A percentile compares a stretch with the other conserved stretches of the same genome.
These are phyloP conservation scores for Diaporthe velutina DNA, from an alignment of 2,329 filamentous ascomycete species.

Conservation along the genomic window DNA sequence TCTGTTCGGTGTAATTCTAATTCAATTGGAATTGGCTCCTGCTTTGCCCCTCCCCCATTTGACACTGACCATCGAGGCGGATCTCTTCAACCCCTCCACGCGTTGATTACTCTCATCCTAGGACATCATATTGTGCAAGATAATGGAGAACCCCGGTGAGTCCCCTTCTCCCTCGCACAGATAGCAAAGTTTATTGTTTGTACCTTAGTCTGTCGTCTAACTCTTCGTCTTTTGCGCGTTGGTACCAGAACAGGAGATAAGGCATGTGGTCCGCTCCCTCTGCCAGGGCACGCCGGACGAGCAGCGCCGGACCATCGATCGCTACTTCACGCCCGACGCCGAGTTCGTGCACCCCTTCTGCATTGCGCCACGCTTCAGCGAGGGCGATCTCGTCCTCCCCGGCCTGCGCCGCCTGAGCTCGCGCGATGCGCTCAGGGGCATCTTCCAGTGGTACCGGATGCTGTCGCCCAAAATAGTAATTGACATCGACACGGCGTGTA, in stretches of 20 bases:
- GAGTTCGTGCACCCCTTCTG: conserved; percentile 85
- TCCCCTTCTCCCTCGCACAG: conserved; percentile 13
- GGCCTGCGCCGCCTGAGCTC: conserved; percentile 66
- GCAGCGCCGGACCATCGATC: conserved; percentile 74
- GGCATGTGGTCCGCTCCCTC: conserved; percentile 75
- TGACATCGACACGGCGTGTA: conserved; percentile 70
- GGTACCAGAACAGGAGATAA: conserved; percentile 68
- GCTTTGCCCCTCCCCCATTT: not conserved
- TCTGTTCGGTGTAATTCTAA: not conserved
- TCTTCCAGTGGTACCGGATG: conserved; percentile 89
- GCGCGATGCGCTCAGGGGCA: conserved; percentile 73
- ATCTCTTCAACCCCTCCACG: not conserved
- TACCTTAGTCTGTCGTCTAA: not conserved
- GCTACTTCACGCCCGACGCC: conserved; percentile 80
- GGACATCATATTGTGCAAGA: conserved; percentile 1
- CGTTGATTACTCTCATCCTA: not conserved
- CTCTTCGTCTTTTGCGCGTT: conserved; percentile 14
- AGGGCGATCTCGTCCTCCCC: conserved; percentile 52
- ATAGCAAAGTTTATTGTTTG: too few species aligned
- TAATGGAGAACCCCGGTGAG: conserved; percentile 60
- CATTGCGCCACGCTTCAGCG: conserved; percentile 69
- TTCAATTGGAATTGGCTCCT: not conserved
- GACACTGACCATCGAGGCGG: not conserved
- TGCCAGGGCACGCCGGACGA: conserved; percentile 75
- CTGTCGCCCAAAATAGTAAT: conserved; percentile 81